Conservation (phyloP, 2,329 filamentous ascomycete species). For the Microsporum audouinii region DNA sequence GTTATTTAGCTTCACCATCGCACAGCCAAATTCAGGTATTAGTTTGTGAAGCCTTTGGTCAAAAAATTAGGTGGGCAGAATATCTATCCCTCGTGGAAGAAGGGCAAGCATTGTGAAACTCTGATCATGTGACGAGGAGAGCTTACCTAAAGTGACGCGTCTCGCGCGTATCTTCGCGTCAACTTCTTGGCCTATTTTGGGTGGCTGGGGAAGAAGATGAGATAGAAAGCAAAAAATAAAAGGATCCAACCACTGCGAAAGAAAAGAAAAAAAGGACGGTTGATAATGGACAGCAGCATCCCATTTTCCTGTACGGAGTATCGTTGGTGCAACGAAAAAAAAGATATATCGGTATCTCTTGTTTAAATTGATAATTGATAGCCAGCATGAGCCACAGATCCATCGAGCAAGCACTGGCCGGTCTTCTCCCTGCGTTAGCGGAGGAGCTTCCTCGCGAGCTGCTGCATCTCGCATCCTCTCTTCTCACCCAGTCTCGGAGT, state of each 20-base stretch:
- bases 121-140: too few relatives aligned
- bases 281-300: not conserved
- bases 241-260: not conserved
- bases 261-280: not conserved
- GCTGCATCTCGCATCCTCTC: constrained; percentile 56
- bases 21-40: too few relatives aligned
- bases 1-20: too few relatives aligned
- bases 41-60: too few relatives aligned
- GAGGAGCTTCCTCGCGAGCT: constrained; percentile 57
- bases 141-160: not conserved
- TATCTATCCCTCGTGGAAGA: too few relatives aligned
- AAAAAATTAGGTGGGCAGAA: too few relatives aligned
- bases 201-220: not conserved
- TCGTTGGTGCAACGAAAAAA: not conserved
- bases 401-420: constrained; percentile 61
- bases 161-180: not conserved
- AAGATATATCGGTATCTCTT: not conserved
- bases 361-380: not conserved
- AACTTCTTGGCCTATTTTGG: not conserved
- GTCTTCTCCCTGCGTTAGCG: constrained; percentile 61
- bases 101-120: too few relatives aligned
- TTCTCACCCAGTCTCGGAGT: constrained; percentile 69
- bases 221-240: not conserved
- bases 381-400: constrained; percentile 55
- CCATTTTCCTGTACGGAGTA: not conserved